Evolutionary conservation across 345 rosid genomes (phyloP), one percentile per base, ranked within the genome.

Genomic region (Pugionium cornutum): DNA sequence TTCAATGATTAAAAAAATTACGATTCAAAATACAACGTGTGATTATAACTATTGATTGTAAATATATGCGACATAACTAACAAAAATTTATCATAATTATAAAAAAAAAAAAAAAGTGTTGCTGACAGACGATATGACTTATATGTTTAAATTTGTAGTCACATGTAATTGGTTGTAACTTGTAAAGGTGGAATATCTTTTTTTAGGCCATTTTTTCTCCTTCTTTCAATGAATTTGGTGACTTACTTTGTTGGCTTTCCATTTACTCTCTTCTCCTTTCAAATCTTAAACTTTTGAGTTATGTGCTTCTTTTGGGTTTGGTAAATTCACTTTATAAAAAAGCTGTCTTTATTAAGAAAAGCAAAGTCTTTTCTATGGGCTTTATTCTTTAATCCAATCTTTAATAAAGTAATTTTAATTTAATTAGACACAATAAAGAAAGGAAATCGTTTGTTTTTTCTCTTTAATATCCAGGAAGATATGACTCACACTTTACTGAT

Each of bases 361-460:
- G 72, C 51, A 76, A 81, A 80, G 60, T 28, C 75, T 52, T 77
- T 72, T 60, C 59, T 66, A 53, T 70, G 69, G 70, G 78, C 29
- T 58, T 70, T 64, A 47, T 65, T 73, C 56, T 66, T 66, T 67
- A 74, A 75, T 73, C 65, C 26, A n/a, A 66, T 42, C 76, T 76
- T 84, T 81, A 68, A 41, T 64, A 81, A 80, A 82, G 82, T 76
- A 71, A 56, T 80, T 75, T 67, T 34, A 50, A 55, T 58, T 76
- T 75, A 33, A 68, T 75, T 78, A 71, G 33, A 66, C 31, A 18
- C 32, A 53, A 62, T 53, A 69, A 69, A 81, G 77, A 79, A 77
- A 34, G 5, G 1, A 6, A 25, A 25, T 3, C 25, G 11, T 9
- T 26, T 31, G 11, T 9, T 26, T 45, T 36, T 40, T 66, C 35